Base-by-base conservation (phyloP, 73 alveolate species). In the Breviolum minutum region DNA sequence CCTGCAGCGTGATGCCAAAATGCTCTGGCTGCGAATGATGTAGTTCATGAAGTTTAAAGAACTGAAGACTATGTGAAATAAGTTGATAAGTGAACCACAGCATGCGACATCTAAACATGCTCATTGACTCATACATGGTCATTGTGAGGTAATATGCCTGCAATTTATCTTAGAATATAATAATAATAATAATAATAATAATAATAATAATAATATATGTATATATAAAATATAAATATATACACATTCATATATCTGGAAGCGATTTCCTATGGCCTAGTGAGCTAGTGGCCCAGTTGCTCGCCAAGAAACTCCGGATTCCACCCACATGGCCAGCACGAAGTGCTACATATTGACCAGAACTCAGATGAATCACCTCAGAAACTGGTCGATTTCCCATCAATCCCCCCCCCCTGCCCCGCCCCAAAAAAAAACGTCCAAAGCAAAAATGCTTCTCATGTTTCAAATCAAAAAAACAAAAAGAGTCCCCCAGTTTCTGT, bases 271-370 rank as follows among this genome's bases (percentile, higher is more conserved):
- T 22, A 40, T 40, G 54, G 54, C 40, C 82, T 40, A 73, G 8
- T 40, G n/a, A n/a, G n/a, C n/a, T n/a, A n/a, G n/a, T n/a, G n/a
- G 27, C 86, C 86, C 27, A 16, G 24, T 70, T 10, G 71, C 74
- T 17, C 74, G 74, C 86, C 70, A 40, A 89, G 96, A 8, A 6
- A 60, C 96, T 89, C 54, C 86, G 61, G 29, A 89, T 89, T 48
- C 85, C 68, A 48, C 96, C 96, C n/a, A 73, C 96, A 66, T 89
- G 96, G 54, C 96, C 96, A 29, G 96, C 96, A 10, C 96, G 96
- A 40, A 89, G 77, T 17, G 96, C 96, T 7, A 89, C 96, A n/a
- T 73, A 89, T 54, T 89, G 96, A 19, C 86, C 96, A 6, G 96
- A 89, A 69, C 96, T 89, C 64, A 89, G 61, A 66, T 89, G 96